A percentile compares a stretch with the other conserved stretches of the same genome.
phyloP scores from a whole-genome alignment of 148 eudicot genomes.

The Camellia sinensis region DNA sequence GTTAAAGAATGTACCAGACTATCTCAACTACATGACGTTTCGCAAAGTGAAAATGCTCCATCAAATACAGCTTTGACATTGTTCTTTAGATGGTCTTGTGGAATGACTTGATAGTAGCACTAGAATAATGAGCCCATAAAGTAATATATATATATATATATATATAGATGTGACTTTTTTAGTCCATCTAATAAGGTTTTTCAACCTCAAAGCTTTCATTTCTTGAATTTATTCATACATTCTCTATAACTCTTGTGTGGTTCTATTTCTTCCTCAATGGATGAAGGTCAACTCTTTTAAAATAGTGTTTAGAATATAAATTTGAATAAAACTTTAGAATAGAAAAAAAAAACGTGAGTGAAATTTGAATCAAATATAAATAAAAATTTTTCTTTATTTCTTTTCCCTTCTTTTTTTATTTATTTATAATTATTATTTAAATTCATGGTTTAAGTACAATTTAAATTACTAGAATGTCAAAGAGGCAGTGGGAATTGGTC shows the following conservation, averaged over 20 bases:
- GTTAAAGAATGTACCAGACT: too few relatives aligned
- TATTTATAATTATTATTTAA: too few relatives aligned
- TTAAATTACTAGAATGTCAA: conserved; percentile 1
- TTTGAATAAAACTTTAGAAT: too few relatives aligned
- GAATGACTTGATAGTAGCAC: neutral
- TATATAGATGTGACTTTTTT: too few relatives aligned
- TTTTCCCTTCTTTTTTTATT: too few relatives aligned
- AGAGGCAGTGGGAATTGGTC: neutral
- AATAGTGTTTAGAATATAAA: too few relatives aligned
- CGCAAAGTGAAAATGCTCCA: neutral
- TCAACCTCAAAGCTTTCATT: neutral
- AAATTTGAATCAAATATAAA: too few relatives aligned
- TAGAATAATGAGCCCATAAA: conserved; percentile 10
- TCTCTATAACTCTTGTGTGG: neutral
- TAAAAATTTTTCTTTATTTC: too few relatives aligned
- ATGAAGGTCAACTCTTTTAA: neutral
- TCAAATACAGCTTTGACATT: neutral
- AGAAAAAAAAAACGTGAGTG: too few relatives aligned
- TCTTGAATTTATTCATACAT: neutral
- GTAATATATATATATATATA: neutral
- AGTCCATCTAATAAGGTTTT: neutral
- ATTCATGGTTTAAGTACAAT: too few relatives aligned
- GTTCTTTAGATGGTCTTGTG: neutral
- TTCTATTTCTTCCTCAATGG: neutral
- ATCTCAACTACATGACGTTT: too few relatives aligned